A percentile compares a stretch with the other conserved stretches of the same genome.
Conservation (phyloP, 768 basidiomycete species). For the Termitomyces titanicus region DNA sequence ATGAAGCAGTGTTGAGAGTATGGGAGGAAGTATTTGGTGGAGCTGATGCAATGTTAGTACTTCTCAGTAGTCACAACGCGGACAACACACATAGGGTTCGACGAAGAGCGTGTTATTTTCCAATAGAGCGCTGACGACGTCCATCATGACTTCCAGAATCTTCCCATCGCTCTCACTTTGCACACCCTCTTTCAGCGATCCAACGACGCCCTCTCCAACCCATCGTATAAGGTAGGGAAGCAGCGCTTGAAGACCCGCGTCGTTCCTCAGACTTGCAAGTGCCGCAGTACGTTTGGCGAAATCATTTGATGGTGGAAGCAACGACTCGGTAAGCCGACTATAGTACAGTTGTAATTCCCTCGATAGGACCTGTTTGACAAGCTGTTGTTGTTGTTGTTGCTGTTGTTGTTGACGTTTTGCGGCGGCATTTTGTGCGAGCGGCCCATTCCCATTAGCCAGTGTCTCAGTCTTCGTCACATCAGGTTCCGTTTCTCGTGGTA, state of each 20-base stretch:
- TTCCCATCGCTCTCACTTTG: conserved; percentile 65
- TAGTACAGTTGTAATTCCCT: conserved; percentile 95
- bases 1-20: conserved; percentile 88
- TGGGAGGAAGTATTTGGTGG: conserved; percentile 92
- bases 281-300: conserved; percentile 80
- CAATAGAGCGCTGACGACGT: conserved; percentile 80
- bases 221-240: conserved; percentile 93
- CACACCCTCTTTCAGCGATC: conserved; percentile 50
- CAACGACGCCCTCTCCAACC: conserved; percentile 86
- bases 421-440: conserved; percentile 16
- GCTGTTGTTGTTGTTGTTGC: conserved; percentile 60
- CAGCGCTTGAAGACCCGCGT: conserved; percentile 88
- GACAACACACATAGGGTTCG: conserved; percentile 86
- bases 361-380: conserved; percentile 91
- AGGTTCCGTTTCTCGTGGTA: conserved; percentile 22
- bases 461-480: conserved; percentile 30
- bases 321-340: conserved; percentile 79
- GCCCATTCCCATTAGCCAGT: conserved; percentile 15
- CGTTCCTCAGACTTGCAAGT: conserved; percentile 81
- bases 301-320: conserved; percentile 70
- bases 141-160: conserved; percentile 76
- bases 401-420: conserved; percentile 39
- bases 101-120: conserved; percentile 88
- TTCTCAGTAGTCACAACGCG: background rate
- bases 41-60: conserved; percentile 48